Evolutionary conservation across 345 rosid genomes (phyloP), one percentile per base, ranked within the genome.

Genomic region (Erodium maritimum): DNA sequence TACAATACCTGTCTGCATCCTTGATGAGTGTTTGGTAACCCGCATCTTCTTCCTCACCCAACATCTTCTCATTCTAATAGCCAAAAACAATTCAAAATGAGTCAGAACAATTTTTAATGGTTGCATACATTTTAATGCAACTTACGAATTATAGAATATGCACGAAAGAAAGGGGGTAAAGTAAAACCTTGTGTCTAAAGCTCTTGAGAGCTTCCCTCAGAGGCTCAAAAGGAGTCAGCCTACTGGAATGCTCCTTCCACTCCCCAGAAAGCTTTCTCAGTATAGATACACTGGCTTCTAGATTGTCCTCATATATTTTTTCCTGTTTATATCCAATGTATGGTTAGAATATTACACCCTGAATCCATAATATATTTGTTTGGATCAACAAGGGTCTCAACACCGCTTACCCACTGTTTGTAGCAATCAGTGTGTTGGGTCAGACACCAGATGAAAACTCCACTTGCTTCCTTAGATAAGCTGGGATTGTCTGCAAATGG

Each of bases 181-280:
- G n/a, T n/a, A n/a, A n/a, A n/a, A 80, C 85, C 88, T 80, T 80
- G 65, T 63, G 77, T 70, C 64, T 80, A 67, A 77, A 80, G 65
- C 66, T 62, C 67, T 74, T 73, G 18, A 82, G 23, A 34, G 74
- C 69, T 62, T 73, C 77, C 68, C 67, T 71, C 70, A 80, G 59
- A 42, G 61, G 63, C 37, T 75, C 78, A 50, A 54, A 61, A 6
- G 60, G 56, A 58, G 72, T 34, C 56, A 66, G 69, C 57, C 78
- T 77, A 58, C 18, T 56, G 17, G 75, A 75, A 55, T 69, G 56
- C 54, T 65, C 65, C 56, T 78, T 77, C 85, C 79, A 77, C 57
- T 73, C 74, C 56, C 65, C 67, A 19, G 80, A 69, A 48, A 82
- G 67, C 71, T 59, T 75, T 71, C 62, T 75, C 57, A 82, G 60